These are phyloP conservation scores for Monocercomonoides exilis DNA, from an alignment of 78 protist species.

Conservation along the genomic window DNA sequence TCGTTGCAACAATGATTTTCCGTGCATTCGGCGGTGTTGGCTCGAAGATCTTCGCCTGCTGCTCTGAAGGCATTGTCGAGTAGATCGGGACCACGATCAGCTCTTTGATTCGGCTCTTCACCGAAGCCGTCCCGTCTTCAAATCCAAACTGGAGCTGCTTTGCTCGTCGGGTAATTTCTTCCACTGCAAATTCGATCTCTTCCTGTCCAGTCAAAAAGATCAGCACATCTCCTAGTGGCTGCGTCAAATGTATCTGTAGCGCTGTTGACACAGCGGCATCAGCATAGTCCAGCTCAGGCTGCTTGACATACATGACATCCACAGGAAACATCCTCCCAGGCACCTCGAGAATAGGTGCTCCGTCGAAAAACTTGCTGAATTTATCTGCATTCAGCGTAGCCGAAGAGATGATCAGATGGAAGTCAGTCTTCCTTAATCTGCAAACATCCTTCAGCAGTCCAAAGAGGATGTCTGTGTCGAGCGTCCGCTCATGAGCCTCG, in stretches of 20 bases:
- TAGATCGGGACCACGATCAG: conserved; percentile 83
- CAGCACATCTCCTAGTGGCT: conserved; percentile 76
- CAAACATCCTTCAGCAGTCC: conserved; percentile 64
- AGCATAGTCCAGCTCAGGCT: conserved; percentile 91
- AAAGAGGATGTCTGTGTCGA: conserved; percentile 93
- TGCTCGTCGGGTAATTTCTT: background rate
- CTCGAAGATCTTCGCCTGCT: conserved; percentile 77
- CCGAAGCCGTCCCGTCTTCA: too few species aligned
- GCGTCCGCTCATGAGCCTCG: conserved; percentile 97
- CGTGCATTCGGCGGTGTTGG: conserved; percentile 86
- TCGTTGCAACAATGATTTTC: conserved; percentile 94
- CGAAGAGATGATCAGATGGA: conserved; percentile 53
- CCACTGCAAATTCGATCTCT: background rate
- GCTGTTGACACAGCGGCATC: conserved; percentile 86
- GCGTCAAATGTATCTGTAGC: conserved; percentile 87
- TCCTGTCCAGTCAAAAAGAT: conserved; percentile 95
- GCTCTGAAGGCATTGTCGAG: conserved; percentile 86
- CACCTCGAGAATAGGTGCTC: conserved; percentile 64
- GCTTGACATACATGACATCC: conserved; percentile 77
- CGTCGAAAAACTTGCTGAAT: conserved; percentile 81
- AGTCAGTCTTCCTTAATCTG: background rate
- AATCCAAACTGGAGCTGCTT: background rate
- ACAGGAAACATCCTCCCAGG: conserved; percentile 80
- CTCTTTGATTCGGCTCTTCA: conserved; percentile 72
- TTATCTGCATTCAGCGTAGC: conserved; percentile 95